Conservation (phyloP, 2,329 filamentous ascomycete genomes). For the Calycina herbarum region DNA sequence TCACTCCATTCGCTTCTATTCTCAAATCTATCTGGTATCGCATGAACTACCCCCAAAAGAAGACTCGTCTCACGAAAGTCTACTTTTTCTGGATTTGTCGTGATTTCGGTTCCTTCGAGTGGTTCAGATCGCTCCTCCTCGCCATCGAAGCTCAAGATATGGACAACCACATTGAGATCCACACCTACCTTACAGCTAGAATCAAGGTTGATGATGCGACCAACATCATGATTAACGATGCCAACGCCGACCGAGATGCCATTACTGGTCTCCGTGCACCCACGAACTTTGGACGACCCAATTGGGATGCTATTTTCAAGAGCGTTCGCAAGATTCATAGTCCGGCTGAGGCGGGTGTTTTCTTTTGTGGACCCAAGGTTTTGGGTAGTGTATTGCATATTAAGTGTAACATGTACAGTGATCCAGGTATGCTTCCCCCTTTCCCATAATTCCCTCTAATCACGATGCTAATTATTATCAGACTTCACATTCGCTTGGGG, state of each 20-base stretch:
- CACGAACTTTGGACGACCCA: constrained; percentile 82
- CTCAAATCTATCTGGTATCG: constrained; percentile 92
- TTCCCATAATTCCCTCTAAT: too few relatives aligned
- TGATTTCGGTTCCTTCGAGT: constrained; percentile 86
- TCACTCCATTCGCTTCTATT: constrained; percentile 84
- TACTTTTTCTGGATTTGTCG: constrained; percentile 94
- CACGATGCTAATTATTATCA: constrained; percentile 16
- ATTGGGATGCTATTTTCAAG: constrained; percentile 90
- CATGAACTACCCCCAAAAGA: constrained; percentile 82
- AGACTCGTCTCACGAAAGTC: constrained; percentile 77
- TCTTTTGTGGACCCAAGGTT: constrained; percentile 84
- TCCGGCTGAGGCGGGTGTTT: constrained; percentile 72
- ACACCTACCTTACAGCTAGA: constrained; percentile 84
- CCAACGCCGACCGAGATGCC: constrained; percentile 78
- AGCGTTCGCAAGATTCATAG: constrained; percentile 77
- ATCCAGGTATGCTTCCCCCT: constrained; percentile 62
- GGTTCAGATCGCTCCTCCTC: constrained; percentile 80
- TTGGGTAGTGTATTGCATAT: constrained; percentile 75
- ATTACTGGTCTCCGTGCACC: constrained; percentile 80
- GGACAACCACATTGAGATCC: constrained; percentile 82
- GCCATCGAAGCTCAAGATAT: constrained; percentile 86
- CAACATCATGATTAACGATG: constrained; percentile 92
- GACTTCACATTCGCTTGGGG: constrained; percentile 43
- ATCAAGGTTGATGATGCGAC: constrained; percentile 84
- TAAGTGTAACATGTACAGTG: constrained; percentile 86